Evolutionary conservation across 306 rosid species (phyloP).

Genomic region (Casuarina equisetifolia): DNA sequence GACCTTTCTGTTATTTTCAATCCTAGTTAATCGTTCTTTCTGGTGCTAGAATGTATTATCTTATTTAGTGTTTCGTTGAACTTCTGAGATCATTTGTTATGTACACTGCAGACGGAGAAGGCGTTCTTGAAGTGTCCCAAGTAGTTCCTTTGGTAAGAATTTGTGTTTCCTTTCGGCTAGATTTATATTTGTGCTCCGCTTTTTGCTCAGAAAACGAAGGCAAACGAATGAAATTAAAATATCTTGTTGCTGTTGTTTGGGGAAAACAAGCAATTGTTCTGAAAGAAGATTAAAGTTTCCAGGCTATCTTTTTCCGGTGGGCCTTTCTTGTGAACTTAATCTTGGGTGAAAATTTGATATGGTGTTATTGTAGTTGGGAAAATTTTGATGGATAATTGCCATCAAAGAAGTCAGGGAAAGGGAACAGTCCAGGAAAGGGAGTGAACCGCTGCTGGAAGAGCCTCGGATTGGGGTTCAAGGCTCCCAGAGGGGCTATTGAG

Average conservation of each 20-base stretch:
- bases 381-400: not conserved
- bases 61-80: not conserved
- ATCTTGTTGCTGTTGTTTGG: not conserved
- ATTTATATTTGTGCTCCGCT: not conserved
- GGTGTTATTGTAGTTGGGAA: not conserved
- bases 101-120: slow-evolving; percentile 59
- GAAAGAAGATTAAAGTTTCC: not conserved
- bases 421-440: slow-evolving; percentile 68
- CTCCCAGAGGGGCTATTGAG: slow-evolving; percentile 60
- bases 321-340: too few species aligned
- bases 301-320: too few species aligned
- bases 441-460: slow-evolving; percentile 63
- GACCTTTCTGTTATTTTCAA: not conserved
- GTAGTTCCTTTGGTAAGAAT: slow-evolving; percentile 54
- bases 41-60: not conserved
- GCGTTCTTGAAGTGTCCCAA: slow-evolving; percentile 76
- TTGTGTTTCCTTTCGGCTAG: not conserved
- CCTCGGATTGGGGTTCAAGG: slow-evolving; percentile 62
- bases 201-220: not conserved
- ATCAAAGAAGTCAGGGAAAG: slow-evolving; percentile 62
- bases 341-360: not conserved
- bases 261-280: not conserved
- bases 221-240: not conserved
- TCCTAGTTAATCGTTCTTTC: not conserved
- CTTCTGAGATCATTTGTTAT: not conserved